A percentile compares a stretch with the other conserved stretches of the same genome.
Conservation (phyloP, 805 yeast species). For the Priceomyces medius region DNA sequence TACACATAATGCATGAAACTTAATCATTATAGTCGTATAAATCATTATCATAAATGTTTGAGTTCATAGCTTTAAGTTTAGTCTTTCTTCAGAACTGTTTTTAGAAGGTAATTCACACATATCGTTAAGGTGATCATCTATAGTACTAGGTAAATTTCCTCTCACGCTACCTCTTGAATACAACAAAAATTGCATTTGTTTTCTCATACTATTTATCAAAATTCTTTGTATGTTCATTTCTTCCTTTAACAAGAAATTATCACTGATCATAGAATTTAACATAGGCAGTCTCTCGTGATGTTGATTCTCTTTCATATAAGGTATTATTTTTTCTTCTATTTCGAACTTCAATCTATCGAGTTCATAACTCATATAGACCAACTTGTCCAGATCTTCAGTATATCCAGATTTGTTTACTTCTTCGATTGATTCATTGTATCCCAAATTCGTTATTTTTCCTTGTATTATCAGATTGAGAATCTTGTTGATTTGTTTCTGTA, state of each 20-base stretch:
- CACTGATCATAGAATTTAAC: slow-evolving; percentile 33
- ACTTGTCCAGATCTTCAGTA: slow-evolving; percentile 25
- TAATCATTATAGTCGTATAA: not conserved
- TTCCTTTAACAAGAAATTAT: slow-evolving; percentile 42
- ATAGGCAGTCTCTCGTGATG: slow-evolving; percentile 28
- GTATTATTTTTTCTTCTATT: slow-evolving; percentile 38
- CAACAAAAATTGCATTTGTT: slow-evolving; percentile 50
- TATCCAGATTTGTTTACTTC: slow-evolving; percentile 35
- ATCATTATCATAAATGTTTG: slow-evolving; percentile 1
- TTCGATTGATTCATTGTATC: slow-evolving; percentile 46
- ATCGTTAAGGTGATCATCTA: slow-evolving; percentile 11
- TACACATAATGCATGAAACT: no score
- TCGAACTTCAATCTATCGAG: slow-evolving; percentile 44
- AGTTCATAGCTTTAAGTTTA: slow-evolving; percentile 30
- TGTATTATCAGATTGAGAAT: slow-evolving; percentile 47
- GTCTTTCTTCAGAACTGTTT: slow-evolving; percentile 33
- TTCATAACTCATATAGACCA: slow-evolving; percentile 38
- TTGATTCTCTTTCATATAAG: slow-evolving; percentile 27
- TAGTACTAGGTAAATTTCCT: not conserved
- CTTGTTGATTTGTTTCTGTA: slow-evolving; percentile 45
- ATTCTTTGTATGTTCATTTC: slow-evolving; percentile 47
- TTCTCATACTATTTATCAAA: slow-evolving; percentile 45
- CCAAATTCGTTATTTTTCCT: slow-evolving; percentile 51
- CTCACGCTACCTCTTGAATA: slow-evolving; percentile 37
- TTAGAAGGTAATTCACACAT: slow-evolving; percentile 26